Evolutionary conservation across 305 asterid species (phyloP), one percentile per base, ranked within the genome.

Genomic region (Plantago coronopus): DNA sequence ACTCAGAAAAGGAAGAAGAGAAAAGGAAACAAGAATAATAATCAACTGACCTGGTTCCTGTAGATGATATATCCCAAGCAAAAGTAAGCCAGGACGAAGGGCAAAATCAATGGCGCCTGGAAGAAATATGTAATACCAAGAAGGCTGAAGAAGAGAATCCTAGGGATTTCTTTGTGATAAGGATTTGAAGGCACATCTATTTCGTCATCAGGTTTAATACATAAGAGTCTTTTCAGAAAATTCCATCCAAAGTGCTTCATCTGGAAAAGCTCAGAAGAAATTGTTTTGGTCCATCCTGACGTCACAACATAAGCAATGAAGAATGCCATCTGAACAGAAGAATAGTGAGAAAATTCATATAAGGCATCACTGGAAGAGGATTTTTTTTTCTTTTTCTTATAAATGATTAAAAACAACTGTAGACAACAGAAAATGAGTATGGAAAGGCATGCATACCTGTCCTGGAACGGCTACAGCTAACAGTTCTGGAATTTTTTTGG

Each of bases 221-320:
- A 74, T 54, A 79, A 54, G 29, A 55, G 64, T 69, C 78, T 78
- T 72, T 76, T 79, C 55, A 85, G 21, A 59, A 38, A 68, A 65
- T 67, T 79, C 74, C 61, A 63, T 51, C 78, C 3, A 15, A 87
- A 73, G 54, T 74, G 79, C 74, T 73, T 74, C 57, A 82, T 46
- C 57, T 69, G 87, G 61, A 82, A 67, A 72, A 93, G 95, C 70
- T 83, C 87, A 43, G 85, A 56, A 57, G 95, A 71, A 69, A 79
- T 67, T 10, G 83, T 80, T 58, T 77, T 84, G 63, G 97, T 93
- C 99, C 99, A 93, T 71, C 99, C 99, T 54, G 96, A 83, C 40
- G 99, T 93, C 65, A 93, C 96, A 61, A 93, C 97, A 76, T 93
- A 93, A 1, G 99, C 87, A 63, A 93, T 85, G 83, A 93, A 93